A percentile compares a stretch with the other conserved stretches of the same genome.
These are phyloP conservation scores for Penicillium tannophilum DNA, from an alignment of 495 filamentous ascomycete species.

Conservation along the genomic window DNA sequence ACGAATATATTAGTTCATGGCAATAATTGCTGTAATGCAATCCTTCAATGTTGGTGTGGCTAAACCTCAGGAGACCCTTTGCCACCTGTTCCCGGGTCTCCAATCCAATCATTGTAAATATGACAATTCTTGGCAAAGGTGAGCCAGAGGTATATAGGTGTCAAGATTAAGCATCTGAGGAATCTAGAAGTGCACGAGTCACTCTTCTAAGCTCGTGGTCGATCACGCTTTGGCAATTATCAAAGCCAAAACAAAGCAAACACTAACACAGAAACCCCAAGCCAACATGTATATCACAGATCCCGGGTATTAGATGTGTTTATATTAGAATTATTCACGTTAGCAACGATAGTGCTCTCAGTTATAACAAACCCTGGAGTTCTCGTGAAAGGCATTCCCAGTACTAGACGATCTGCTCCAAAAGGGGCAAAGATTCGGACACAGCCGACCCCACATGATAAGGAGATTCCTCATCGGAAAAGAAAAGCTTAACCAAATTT, in stretches of 20 bases:
- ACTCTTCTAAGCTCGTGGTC: background rate
- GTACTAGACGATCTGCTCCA: background rate
- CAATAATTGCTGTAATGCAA: no score
- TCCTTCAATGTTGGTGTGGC: no score
- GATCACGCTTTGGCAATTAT: background rate
- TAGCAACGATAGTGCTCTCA: no score
- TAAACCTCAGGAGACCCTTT: no score
- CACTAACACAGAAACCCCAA: background rate
- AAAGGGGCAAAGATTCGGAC: constrained; percentile 1
- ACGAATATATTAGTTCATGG: background rate
- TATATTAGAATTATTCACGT: no score
- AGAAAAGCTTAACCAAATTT: background rate
- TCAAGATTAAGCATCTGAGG: background rate
- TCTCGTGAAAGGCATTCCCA: no score
- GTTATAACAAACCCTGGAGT: no score
- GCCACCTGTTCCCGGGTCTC: background rate
- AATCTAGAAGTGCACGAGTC: background rate
- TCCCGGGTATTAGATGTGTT: no score
- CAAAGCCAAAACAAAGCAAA: background rate
- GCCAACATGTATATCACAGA: no score
- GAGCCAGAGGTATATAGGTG: background rate
- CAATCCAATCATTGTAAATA: background rate
- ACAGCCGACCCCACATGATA: constrained; percentile 18
- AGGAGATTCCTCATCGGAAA: background rate
- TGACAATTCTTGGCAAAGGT: background rate